Conservation (phyloP, 148 eudicot genomes). For the Spergularia marina region DNA sequence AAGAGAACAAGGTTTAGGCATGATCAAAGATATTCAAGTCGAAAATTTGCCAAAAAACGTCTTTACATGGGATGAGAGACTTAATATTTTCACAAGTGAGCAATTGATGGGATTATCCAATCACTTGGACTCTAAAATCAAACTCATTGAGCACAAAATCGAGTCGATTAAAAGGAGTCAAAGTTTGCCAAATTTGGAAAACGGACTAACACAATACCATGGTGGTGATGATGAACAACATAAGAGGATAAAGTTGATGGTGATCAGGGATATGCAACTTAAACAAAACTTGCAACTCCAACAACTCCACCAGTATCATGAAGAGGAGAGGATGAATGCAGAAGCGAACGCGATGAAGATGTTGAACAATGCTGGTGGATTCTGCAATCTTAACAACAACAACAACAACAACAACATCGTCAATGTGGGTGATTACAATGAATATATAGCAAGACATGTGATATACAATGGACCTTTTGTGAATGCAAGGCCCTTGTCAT, state of each 20-base stretch:
- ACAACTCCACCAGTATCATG: neutral
- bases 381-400: neutral
- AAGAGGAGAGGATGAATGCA: neutral
- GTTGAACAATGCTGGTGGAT: neutral
- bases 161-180: neutral
- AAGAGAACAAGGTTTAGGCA: neutral
- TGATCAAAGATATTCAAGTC: neutral
- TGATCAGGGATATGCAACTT: neutral
- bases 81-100: neutral
- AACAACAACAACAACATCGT: neutral
- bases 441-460: neutral
- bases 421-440: slow-evolving; percentile 13
- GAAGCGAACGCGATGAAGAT: neutral
- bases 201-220: neutral
- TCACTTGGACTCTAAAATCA: slow-evolving; percentile 15
- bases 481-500: slow-evolving; percentile 3
- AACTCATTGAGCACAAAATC: slow-evolving; percentile 4
- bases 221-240: neutral
- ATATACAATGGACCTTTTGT: neutral
- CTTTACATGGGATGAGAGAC: neutral
- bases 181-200: neutral
- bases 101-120: slow-evolving; percentile 6
- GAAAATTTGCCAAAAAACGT: neutral
- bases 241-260: neutral
- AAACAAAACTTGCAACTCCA: neutral